phyloP scores from a whole-genome alignment of 306 rosid genomes.

The Herpetospermum pedunculosum region DNA sequence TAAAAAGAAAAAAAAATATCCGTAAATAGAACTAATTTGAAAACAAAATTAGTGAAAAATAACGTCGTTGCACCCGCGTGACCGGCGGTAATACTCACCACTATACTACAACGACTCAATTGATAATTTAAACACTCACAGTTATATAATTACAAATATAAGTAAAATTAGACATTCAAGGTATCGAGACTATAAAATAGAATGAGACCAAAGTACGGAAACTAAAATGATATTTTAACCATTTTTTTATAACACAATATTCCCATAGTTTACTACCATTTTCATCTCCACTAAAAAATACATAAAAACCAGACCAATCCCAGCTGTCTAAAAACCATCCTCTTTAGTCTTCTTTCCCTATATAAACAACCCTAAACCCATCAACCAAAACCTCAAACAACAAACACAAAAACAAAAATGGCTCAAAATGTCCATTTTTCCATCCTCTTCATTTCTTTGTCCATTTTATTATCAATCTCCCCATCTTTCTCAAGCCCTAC shows the following conservation, averaged over 20 bases:
- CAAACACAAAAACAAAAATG: not conserved
- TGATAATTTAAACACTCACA: no score
- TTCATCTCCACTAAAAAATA: not conserved
- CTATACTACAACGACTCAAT: no score
- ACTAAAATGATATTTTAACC: no score
- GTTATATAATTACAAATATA: no score
- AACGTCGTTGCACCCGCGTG: no score
- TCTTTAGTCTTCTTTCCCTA: not conserved
- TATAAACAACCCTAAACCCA: not conserved
- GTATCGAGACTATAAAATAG: no score
- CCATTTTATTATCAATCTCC: not conserved
- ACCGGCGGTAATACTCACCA: no score
- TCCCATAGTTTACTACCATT: not conserved
- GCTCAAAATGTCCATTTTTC: not conserved
- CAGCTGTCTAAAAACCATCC: not conserved
- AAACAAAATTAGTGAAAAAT: no score
- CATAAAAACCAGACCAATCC: not conserved
- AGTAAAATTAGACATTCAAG: no score
- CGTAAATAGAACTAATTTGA: no score
- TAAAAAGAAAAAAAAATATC: no score
- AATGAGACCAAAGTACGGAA: no score
- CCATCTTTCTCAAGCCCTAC: not conserved
- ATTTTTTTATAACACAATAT: not conserved
- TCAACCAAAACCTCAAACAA: not conserved
- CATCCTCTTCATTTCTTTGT: not conserved